Conservation (phyloP, 1,284 basidiomycete genomes). For the Melampsora larici-populina region DNA sequence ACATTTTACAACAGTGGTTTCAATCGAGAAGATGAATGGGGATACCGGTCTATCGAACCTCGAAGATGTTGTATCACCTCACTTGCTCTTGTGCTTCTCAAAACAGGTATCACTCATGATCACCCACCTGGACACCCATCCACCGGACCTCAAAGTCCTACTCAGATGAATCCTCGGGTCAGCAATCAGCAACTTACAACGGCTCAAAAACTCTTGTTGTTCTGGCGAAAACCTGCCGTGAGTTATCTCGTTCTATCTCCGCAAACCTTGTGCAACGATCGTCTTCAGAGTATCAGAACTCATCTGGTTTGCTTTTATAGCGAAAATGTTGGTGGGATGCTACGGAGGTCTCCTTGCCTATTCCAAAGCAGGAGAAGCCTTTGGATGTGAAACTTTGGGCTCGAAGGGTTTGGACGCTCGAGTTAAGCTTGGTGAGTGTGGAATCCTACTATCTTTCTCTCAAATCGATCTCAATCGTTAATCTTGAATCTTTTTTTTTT, state of each 20-base stretch:
- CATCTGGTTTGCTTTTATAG: conserved; percentile 55
- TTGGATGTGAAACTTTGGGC: conserved; percentile 85
- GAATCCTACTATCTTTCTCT: too few species aligned
- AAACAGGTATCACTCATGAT: conserved; percentile 85
- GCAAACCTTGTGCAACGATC: background rate
- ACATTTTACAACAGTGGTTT: conserved; percentile 69
- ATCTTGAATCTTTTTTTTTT: too few species aligned
- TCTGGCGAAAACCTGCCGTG: conserved; percentile 98
- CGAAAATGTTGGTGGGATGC: conserved; percentile 99
- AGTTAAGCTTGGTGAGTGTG: conserved; percentile 81
- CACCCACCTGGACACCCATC: conserved; percentile 52
- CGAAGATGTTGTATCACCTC: conserved; percentile 94
- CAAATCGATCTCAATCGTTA: too few species aligned
- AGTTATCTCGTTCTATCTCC: conserved; percentile 53
- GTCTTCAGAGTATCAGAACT: background rate
- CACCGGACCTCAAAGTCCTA: conserved; percentile 51
- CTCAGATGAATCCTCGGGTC: conserved; percentile 62
- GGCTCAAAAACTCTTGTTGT: conserved; percentile 92
- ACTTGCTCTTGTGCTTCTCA: conserved; percentile 92
- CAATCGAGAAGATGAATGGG: conserved; percentile 92
- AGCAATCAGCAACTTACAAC: conserved; percentile 92
- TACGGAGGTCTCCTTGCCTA: conserved; percentile 76
- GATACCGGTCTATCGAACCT: conserved; percentile 91
- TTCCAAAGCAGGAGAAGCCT: conserved; percentile 58
- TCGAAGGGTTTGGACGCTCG: conserved; percentile 95